Evolutionary conservation across 2,329 filamentous ascomycete species (phyloP), one percentile per base, ranked within the genome.

Genomic region (Talaromyces atroroseus): DNA sequence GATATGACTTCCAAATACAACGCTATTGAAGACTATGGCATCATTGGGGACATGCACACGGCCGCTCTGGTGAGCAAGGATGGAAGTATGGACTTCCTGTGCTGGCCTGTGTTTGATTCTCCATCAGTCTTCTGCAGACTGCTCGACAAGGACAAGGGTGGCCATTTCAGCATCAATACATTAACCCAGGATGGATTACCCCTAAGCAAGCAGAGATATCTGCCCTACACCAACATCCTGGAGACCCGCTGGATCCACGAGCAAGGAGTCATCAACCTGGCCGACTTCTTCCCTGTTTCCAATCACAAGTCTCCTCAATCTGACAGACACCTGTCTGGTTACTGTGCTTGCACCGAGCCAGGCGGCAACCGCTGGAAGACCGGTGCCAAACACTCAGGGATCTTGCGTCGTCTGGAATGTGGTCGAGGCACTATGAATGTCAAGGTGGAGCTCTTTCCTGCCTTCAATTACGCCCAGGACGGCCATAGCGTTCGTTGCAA

Each of bases 1-100:
- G 49, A 45, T 5, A 58, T 58, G 56, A 2, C 54, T 44, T 16
- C 49, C 7, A 45, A 49, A 26, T 71, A 72, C 54, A 64, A 62
- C 56, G 66, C 71, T 48, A 88, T 90, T 61, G 87, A 90, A 66
- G 83, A 90, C 70, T 90, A 90, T 77, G 88, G 88, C 55, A 80
- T 91, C 71, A 89, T 91, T 64, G 88, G 88, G 23, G 90, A 90
- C 66, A 89, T 91, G 87, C 81, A 85, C 64, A 91, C 87, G 1
- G 89, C 86, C 74, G 87, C 87, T 14, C 75, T 90, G n/a, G 80
- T 89, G 21, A 87, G 85, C 61, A 87, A 88, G 66, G 84, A 87
- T 65, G 87, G 87, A 23, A 87, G 86, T 61, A 71, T 91, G 57
- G 88, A 90, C 66, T 89, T 85, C 63, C 88, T 90, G 86, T 90